phyloP scores from a whole-genome alignment of 768 basidiomycete species.

The Sporobolomyces pararoseus region DNA sequence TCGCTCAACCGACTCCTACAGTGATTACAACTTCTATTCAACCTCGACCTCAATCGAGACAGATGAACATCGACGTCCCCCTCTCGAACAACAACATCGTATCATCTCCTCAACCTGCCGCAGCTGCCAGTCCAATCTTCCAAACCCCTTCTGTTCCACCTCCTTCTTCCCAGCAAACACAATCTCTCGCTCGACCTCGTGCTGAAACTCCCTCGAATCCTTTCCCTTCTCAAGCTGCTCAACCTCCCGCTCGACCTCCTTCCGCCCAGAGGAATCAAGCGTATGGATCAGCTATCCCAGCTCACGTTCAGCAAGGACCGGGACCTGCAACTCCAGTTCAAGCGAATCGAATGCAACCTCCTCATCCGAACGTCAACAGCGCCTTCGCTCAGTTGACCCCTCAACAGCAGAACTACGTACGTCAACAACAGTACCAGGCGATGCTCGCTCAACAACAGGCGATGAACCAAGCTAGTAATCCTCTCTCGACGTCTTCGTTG shows the following conservation, averaged over 20 bases:
- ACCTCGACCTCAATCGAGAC: background rate
- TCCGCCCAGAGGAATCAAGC: conserved; percentile 21
- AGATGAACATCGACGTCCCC: too few relatives aligned
- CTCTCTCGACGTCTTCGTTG: too few relatives aligned
- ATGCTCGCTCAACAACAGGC: conserved; percentile 23
- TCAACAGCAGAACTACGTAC: conserved; percentile 36
- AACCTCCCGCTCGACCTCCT: conserved; percentile 34
- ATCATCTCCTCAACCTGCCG: background rate
- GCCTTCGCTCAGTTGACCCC: conserved; percentile 19
- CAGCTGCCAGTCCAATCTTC: background rate
- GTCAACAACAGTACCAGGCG: conserved; percentile 25
- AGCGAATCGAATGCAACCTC: background rate
- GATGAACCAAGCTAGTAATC: conserved; percentile 4
- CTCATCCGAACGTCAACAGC: background rate
- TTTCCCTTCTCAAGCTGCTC: conserved; percentile 31
- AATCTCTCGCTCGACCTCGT: background rate
- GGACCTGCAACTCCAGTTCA: background rate
- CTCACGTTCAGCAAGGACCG: conserved; percentile 28
- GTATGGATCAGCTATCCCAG: conserved; percentile 29
- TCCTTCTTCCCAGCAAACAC: background rate
- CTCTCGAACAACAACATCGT: too few relatives aligned
- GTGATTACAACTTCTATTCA: background rate
- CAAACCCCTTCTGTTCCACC: background rate
- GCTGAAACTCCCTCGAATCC: background rate
- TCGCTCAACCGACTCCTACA: background rate